Conservation (phyloP, 805 yeast species). For the Teunomyces barrocoloradensis region DNA sequence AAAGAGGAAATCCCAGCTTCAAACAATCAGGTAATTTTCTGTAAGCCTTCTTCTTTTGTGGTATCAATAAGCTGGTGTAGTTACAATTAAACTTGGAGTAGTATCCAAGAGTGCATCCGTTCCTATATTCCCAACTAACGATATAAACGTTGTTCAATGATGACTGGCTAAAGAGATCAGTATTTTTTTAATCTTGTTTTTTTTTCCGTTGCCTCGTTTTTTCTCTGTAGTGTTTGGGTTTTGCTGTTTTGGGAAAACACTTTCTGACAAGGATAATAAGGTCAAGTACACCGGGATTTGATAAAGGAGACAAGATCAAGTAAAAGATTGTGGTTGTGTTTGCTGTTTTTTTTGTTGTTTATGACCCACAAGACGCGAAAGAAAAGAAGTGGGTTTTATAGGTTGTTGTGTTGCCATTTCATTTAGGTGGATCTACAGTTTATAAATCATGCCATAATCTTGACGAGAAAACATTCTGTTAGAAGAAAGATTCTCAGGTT, state of each 20-base stretch:
- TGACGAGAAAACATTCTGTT: background rate
- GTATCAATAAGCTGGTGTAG: background rate
- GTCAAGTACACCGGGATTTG: background rate
- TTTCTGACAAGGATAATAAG: background rate
- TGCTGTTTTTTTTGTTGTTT: background rate
- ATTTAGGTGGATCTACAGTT: background rate
- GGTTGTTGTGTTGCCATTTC: background rate
- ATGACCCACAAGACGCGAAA: background rate
- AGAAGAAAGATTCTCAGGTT: background rate
- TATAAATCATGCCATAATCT: background rate
- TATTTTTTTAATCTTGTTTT: background rate
- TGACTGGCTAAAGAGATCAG: slow-evolving; percentile 1
- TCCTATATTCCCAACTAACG: background rate
- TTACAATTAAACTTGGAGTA: background rate
- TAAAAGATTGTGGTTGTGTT: background rate
- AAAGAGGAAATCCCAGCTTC: background rate
- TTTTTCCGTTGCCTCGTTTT: background rate
- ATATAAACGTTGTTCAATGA: background rate
- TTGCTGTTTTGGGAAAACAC: slow-evolving; percentile 2
- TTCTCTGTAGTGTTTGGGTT: background rate
- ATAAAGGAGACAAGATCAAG: background rate
- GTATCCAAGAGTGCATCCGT: background rate
- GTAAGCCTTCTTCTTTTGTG: background rate
- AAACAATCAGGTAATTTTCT: background rate
- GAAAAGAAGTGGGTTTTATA: background rate